Conservation (phyloP, 176 grass and related monocot genomes). For the Pharus latifolius region DNA sequence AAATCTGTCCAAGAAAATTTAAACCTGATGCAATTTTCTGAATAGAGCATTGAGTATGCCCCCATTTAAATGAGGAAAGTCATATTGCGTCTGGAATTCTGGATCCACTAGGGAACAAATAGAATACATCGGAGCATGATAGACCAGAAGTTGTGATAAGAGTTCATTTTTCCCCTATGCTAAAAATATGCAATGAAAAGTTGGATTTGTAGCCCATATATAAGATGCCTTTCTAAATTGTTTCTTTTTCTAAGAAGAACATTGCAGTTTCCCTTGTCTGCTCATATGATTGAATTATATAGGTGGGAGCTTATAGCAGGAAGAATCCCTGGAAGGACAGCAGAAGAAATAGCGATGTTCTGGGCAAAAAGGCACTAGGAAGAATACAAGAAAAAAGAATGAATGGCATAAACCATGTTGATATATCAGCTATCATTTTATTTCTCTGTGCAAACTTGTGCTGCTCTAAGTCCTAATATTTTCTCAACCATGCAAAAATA, state of each 20-base stretch:
- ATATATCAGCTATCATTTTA: background rate
- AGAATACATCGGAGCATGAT: no score
- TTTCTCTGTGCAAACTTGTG: background rate
- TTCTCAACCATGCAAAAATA: background rate
- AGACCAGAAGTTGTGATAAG: no score
- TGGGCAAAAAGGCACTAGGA: constrained; percentile 31
- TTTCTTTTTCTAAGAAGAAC: no score
- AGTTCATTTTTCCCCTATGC: no score
- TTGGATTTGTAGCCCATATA: background rate
- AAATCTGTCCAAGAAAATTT: no score
- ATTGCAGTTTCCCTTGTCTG: background rate
- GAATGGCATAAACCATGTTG: background rate
- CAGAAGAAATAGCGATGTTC: constrained; percentile 51
- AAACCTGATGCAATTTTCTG: no score
- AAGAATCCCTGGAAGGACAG: constrained; percentile 54
- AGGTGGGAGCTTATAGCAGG: constrained; percentile 69
- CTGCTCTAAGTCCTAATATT: background rate
- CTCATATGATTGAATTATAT: constrained; percentile 21
- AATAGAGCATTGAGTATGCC: no score
- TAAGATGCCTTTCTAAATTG: no score
- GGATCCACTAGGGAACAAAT: no score
- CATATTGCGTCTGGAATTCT: no score
- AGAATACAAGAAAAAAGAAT: constrained; percentile 17
- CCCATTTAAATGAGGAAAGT: no score
- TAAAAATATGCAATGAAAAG: no score